Evolutionary conservation across 805 yeast species (phyloP).

Genomic region (Kluyveromyces siamensis): DNA sequence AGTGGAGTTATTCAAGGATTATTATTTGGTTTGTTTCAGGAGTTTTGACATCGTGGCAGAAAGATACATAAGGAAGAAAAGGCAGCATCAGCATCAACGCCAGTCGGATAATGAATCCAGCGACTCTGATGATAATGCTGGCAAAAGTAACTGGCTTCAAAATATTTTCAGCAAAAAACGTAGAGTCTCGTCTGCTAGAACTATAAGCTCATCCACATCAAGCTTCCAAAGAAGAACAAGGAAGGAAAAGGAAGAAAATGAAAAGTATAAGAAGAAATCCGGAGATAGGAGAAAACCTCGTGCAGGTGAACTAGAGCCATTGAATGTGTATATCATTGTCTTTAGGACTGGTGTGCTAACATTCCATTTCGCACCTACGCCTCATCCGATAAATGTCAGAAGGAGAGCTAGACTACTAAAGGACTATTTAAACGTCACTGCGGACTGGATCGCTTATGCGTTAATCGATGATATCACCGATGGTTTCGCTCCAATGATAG

Average conservation of each 20-base stretch:
- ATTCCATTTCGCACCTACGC: conserved; percentile 89
- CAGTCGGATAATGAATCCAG: conserved; percentile 8
- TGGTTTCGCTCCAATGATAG: conserved; percentile 95
- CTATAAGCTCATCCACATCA: conserved; percentile 12
- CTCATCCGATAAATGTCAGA: conserved; percentile 93
- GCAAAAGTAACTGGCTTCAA: conserved; percentile 10
- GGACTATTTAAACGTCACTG: conserved; percentile 81
- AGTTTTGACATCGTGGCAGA: conserved; percentile 76
- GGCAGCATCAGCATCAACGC: conserved; percentile 32
- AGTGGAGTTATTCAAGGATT: conserved; percentile 84
- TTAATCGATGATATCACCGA: conserved; percentile 94
- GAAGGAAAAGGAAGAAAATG: conserved; percentile 28
- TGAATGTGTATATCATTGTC: conserved; percentile 88
- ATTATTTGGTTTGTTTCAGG: conserved; percentile 86
- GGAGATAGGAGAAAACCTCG: conserved; percentile 38
- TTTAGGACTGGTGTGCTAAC: conserved; percentile 87
- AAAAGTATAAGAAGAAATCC: conserved; percentile 34
- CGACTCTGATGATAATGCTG: conserved; percentile 8
- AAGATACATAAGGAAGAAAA: conserved; percentile 43
- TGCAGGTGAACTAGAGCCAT: conserved; percentile 63
- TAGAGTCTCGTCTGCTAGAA: conserved; percentile 14
- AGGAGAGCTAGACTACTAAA: conserved; percentile 80
- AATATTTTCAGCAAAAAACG: conserved; percentile 12
- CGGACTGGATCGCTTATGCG: conserved; percentile 98
- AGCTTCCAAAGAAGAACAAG: conserved; percentile 19